These are phyloP conservation scores for Ophiostoma pallidulum DNA, from an alignment of 2,329 filamentous ascomycete species.

Conservation along the genomic window DNA sequence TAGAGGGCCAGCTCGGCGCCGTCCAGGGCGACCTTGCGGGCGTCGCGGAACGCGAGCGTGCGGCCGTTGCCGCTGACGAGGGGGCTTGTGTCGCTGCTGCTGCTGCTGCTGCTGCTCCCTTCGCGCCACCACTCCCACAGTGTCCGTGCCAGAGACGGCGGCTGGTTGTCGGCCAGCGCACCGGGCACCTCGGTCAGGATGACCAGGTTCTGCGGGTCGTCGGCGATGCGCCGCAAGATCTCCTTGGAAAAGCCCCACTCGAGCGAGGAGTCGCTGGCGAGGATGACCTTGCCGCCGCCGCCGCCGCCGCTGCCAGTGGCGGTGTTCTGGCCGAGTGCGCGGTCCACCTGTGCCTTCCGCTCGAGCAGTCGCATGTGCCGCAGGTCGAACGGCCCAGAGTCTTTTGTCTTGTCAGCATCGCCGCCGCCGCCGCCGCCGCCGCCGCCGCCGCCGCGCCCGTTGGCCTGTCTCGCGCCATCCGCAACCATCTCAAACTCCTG, in stretches of 20 bases:
- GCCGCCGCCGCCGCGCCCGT: constrained; percentile 40
- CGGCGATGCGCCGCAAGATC: constrained; percentile 62
- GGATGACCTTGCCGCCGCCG: constrained; percentile 59
- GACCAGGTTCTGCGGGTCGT: constrained; percentile 71
- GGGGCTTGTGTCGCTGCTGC: constrained; percentile 48
- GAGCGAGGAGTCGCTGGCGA: constrained; percentile 81
- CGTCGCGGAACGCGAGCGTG: constrained; percentile 50
- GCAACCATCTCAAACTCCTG: constrained; percentile 76
- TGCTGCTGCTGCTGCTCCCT: constrained; percentile 37
- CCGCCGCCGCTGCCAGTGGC: constrained; percentile 29
- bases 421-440: constrained; percentile 41
- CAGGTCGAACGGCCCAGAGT: constrained; percentile 77
- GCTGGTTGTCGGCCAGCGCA: constrained; percentile 32
- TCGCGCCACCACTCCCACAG: constrained; percentile 73
- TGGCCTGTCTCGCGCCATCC: constrained; percentile 36
- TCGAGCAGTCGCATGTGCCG: constrained; percentile 76
- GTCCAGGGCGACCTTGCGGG: constrained; percentile 56
- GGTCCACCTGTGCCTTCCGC: constrained; percentile 68
- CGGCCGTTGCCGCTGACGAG: constrained; percentile 57
- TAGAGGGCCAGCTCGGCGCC: constrained; percentile 72
- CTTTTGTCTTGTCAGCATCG: constrained; percentile 41
- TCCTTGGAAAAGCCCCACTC: constrained; percentile 94
- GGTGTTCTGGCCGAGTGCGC: constrained; percentile 50
- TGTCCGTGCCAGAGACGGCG: constrained; percentile 57
- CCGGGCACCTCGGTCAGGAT: constrained; percentile 71